A percentile compares a stretch with the other conserved stretches of the same genome.
These are phyloP conservation scores for Anaeramoeba flamelloides DNA, from an alignment of 78 protist species.

Conservation along the genomic window DNA sequence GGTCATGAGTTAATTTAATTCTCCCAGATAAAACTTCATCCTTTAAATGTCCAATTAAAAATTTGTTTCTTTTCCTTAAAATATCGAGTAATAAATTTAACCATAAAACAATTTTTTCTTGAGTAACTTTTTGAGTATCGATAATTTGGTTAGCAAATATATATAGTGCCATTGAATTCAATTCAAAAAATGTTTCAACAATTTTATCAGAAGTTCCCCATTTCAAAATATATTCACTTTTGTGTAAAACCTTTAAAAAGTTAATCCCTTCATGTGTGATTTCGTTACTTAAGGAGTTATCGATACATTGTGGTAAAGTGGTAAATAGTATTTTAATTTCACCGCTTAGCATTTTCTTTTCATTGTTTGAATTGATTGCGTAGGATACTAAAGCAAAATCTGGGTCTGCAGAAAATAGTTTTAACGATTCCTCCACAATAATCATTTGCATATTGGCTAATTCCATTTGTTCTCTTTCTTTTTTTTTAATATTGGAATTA, in stretches of 20 bases:
- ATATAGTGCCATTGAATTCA: slow-evolving; percentile 5
- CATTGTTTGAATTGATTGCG: too few species aligned
- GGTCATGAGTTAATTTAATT: too few species aligned
- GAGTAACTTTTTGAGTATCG: not conserved
- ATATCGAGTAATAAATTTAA: not conserved
- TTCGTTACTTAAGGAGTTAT: not conserved
- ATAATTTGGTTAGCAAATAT: not conserved
- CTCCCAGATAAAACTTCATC: too few species aligned
- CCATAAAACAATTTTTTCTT: not conserved
- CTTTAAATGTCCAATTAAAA: not conserved
- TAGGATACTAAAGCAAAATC: too few species aligned
- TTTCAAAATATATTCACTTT: slow-evolving; percentile 22
- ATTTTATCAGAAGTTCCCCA: slow-evolving; percentile 25
- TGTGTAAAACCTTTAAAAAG: slow-evolving; percentile 25
- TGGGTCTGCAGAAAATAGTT: not conserved
- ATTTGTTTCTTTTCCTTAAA: not conserved
- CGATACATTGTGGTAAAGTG: not conserved
- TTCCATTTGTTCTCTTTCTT: not conserved
- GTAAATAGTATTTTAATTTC: not conserved
- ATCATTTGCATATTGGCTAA: not conserved
- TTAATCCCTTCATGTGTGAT: slow-evolving; percentile 11
- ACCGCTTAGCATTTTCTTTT: too few species aligned
- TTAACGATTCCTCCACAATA: not conserved
- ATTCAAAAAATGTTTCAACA: slow-evolving; percentile 35
- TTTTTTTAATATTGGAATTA: not conserved